Base-by-base conservation (phyloP, 2,329 filamentous ascomycete genomes). In the Aspergillus amoenus region DNA sequence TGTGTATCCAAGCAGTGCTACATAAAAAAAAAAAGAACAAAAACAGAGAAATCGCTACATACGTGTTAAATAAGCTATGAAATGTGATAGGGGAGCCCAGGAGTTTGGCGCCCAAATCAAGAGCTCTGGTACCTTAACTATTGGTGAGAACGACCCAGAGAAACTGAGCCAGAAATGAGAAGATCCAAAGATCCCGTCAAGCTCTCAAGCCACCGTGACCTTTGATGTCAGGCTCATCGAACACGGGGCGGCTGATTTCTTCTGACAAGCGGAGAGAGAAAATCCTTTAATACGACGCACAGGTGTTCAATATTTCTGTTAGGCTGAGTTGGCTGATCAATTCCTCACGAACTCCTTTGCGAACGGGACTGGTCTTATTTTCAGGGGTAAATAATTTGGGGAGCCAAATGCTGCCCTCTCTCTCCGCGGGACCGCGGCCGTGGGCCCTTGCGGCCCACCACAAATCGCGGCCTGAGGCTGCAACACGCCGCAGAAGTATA, bases 381-480 rank as follows among this genome's bases (percentile, higher is more conserved):
- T 69, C 66, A 70, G 67, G 67, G 64, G 67, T 64, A 65, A 48
- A 53, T 48, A 32, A 50, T 52, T 52, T 53, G 51, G 51, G 54
- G 54, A 52, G 34, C 48, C 42, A 44, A 30, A 51, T 42, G 22
- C n/a, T 45, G 40, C 52, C 58, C 57, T 55, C 59, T 51, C 58
- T 30, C 27, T 30, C 27, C 27, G 27, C 27, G 27, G 27, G 27
- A 30, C 27, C 59, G 46, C 52, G 52, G 47, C 54, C 58, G 63
- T 63, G 64, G 67, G 66, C 66, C 66, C 55, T 59, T 66, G 58
- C 58, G 63, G 67, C 62, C 42, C 42, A 42, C 43, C 18, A 15
- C 52, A n/a, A 9, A 37, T 56, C 13, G n/a, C 2, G 4, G 52
- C 52, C 52, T 55, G 37, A 49, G 52, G 52, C 52, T 42, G 5